Conservation (phyloP, 139 green algal species). For the Zygnema cylindricum region DNA sequence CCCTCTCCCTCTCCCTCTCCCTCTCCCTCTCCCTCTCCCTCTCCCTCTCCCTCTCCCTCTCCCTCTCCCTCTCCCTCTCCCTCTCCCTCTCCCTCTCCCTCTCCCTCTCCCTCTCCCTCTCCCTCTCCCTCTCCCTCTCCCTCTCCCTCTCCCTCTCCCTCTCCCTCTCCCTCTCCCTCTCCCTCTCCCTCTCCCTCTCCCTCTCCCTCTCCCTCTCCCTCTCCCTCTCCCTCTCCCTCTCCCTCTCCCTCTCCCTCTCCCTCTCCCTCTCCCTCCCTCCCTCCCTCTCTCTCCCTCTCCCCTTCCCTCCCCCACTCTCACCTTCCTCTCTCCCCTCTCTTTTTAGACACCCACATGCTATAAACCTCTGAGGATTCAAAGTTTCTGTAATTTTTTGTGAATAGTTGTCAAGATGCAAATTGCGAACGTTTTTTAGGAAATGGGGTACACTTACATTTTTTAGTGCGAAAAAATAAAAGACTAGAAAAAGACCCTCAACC, state of each 20-base stretch:
- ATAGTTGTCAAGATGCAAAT: too few species aligned
- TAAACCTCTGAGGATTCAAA: background rate
- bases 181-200: too few species aligned
- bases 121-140: background rate
- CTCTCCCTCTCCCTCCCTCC: slow-evolving; percentile 3
- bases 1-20: background rate
- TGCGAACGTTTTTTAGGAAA: too few species aligned
- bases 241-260: slow-evolving; percentile 1
- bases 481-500: too few species aligned
- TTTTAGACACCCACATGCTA: too few species aligned
- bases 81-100: background rate
- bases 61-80: background rate
- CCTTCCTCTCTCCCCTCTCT: background rate
- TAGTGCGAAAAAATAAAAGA: too few species aligned
- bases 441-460: too few species aligned
- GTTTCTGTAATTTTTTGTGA: too few species aligned
- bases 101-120: background rate
- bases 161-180: background rate
- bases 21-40: background rate
- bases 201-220: too few species aligned
- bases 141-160: background rate
- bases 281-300: slow-evolving; percentile 17
- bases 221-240: too few species aligned
- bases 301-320: background rate
- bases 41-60: background rate